Base-by-base conservation (phyloP, 139 green algal genomes). In the Chlamydomonas sp. region DNA sequence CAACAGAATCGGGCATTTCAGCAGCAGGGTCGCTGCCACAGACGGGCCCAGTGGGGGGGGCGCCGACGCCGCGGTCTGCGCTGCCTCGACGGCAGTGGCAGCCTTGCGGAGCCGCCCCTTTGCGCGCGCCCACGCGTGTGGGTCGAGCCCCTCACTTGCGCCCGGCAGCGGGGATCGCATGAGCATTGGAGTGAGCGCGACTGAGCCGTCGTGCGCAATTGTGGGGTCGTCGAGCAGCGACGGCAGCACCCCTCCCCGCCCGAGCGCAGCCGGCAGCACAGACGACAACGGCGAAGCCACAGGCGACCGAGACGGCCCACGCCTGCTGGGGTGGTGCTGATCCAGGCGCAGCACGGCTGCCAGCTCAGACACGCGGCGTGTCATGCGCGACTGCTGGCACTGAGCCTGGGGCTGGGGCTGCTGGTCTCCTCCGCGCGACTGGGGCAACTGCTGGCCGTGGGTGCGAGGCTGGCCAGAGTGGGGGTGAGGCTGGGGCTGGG, bases 181-280 rank as follows among this genome's bases (percentile, higher is more conserved):
- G 20, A 66, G 29, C 16, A 66, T 13, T 8, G 59, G 59, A 10
- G 59, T 66, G 59, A 66, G 43, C n/a, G 59, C 59, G 33, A 66
- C 43, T 13, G 31, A 5, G 8, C 59, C 59, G 29, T 66, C 59
- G 8, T 66, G 31, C 6, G 59, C 59, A 37, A 66, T 37, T 5
- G 59, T 66, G 31, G 59, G 59, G 59, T 66, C 59, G 29, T 66
- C 59, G n/a, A 33, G 59, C n/a, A n/a, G n/a, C n/a, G n/a, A n/a
- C n/a, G n/a, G n/a, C n/a, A n/a, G n/a, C n/a, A n/a, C n/a, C n/a
- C n/a, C n/a, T n/a, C n/a, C n/a, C n/a, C n/a, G n/a, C n/a, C n/a
- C n/a, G n/a, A n/a, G n/a, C n/a, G n/a, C n/a, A n/a, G n/a, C n/a
- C n/a, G n/a, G n/a, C n/a, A n/a, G n/a, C n/a, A n/a, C n/a, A n/a